Evolutionary conservation across 352 stramenopile genomes (phyloP), one percentile per base, ranked within the genome.

Genomic region (Peronospora destructor): DNA sequence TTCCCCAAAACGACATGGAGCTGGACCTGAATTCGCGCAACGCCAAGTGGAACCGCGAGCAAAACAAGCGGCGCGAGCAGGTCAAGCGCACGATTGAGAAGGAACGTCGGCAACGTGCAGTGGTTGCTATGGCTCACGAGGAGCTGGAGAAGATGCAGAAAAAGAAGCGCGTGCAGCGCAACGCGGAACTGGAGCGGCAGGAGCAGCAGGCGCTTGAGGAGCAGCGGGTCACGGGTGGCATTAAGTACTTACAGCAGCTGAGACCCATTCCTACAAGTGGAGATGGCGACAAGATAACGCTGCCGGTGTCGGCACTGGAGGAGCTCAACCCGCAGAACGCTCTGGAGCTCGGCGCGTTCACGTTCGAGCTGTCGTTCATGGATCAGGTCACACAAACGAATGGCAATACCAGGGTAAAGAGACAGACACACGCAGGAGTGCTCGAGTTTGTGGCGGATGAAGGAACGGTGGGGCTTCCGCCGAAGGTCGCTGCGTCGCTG

Each of bases 381-480:
- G 47, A 52, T 1, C 14, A 43, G 4, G 11, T n/a, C 2, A 1
- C 13, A 6, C 23, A 12, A 25, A 4, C 2, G 11, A 16, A 12
- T 17, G 35, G 25, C 38, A 45, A 41, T 16, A n/a, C 4, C 6
- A 36, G 11, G 49, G 1, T 19, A 10, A 39, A 19, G 44, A 56
- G 43, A 34, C 67, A 62, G 39, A 93, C 82, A 1, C 78, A 93
- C 51, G 74, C 75, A 0, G 82, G 84, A 10, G 82, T 95, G 17
- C 47, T 90, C 0, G 78, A 91, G 45, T 93, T 95, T 48, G 68
- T 82, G 19, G 84, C 80, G 4, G 73, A 75, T 1, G 81, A 95
- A 60, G 80, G 76, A 13, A 85, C 68, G 0, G 74, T 91, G 26
- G 82, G 76, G 14, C 42, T 95, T 11, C 82, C 84, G 12, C 80